Conservation (phyloP, 768 basidiomycete genomes). For the Kwoniella europaea region DNA sequence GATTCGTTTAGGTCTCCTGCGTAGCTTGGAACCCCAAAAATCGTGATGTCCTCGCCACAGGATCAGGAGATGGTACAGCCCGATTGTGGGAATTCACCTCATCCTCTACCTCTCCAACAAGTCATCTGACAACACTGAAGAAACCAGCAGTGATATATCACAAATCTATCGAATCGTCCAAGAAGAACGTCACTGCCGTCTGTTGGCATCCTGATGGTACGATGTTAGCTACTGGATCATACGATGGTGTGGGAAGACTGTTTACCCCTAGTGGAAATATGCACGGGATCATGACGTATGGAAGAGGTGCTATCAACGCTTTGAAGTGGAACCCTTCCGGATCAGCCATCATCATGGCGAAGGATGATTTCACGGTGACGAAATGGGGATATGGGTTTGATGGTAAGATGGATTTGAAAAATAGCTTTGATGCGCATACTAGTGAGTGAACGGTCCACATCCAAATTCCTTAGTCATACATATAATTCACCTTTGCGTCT, state of each 20-base stretch:
- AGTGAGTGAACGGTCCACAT: slow-evolving; percentile 26
- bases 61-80: slow-evolving; percentile 45
- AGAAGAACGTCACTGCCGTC: slow-evolving; percentile 48
- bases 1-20: slow-evolving; percentile 35
- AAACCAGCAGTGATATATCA: slow-evolving; percentile 39
- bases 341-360: slow-evolving; percentile 39
- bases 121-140: slow-evolving; percentile 4
- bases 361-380: slow-evolving; percentile 43
- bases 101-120: neutral
- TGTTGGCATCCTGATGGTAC: slow-evolving; percentile 55
- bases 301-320: slow-evolving; percentile 49
- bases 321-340: slow-evolving; percentile 52
- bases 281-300: slow-evolving; percentile 49
- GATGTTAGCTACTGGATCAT: slow-evolving; percentile 49
- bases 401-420: slow-evolving; percentile 28
- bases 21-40: slow-evolving; percentile 55
- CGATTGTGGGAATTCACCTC: slow-evolving; percentile 51
- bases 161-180: slow-evolving; percentile 42
- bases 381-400: slow-evolving; percentile 25
- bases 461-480: too few relatives aligned
- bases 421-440: slow-evolving; percentile 40
- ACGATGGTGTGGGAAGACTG: slow-evolving; percentile 51
- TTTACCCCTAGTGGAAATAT: slow-evolving; percentile 48
- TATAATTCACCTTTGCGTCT: neutral
- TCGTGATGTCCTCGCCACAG: slow-evolving; percentile 44